Evolutionary conservation across 345 rosid species (phyloP).

Genomic region (Mercurialis annua): DNA sequence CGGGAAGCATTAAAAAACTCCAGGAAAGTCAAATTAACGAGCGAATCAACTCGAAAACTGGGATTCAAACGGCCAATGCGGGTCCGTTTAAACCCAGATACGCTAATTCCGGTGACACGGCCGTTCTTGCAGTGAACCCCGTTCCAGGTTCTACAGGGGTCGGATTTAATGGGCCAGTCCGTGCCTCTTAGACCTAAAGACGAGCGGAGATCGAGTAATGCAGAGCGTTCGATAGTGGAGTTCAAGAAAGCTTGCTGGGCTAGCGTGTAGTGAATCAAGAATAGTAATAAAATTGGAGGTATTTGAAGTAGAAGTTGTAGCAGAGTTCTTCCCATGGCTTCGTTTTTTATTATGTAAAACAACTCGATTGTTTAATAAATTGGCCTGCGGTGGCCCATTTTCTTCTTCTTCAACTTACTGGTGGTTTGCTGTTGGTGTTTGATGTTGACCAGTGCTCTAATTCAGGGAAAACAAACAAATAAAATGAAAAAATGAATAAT

Average conservation of each 20-base stretch:
- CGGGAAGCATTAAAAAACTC: conserved; percentile 30
- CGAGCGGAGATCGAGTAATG: conserved; percentile 27
- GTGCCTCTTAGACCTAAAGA: conserved; percentile 25
- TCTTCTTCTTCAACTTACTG: not conserved
- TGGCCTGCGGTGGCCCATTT: conserved; percentile 7
- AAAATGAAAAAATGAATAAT: not conserved
- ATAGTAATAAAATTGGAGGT: conserved; percentile 19
- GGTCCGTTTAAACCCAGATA: conserved; percentile 28
- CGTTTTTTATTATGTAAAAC: not conserved
- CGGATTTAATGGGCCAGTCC: conserved; percentile 26
- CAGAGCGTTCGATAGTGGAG: conserved; percentile 25
- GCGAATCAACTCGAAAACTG: conserved; percentile 23
- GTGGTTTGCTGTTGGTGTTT: conserved; percentile 3
- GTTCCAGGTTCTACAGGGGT: conserved; percentile 21
- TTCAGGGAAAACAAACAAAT: not conserved
- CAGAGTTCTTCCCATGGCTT: conserved; percentile 26
- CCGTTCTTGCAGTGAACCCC: conserved; percentile 28
- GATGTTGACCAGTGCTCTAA: conserved; percentile 15
- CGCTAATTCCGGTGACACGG: conserved; percentile 21
- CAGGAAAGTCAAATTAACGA: conserved; percentile 20
- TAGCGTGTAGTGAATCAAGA: conserved; percentile 26
- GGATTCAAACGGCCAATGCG: conserved; percentile 19
- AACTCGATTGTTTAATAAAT: not conserved
- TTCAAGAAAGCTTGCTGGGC: conserved; percentile 32
- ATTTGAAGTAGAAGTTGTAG: not conserved